These are phyloP conservation scores for Orbilia quercus DNA, from an alignment of 2,329 filamentous ascomycete genomes.

Conservation along the genomic window DNA sequence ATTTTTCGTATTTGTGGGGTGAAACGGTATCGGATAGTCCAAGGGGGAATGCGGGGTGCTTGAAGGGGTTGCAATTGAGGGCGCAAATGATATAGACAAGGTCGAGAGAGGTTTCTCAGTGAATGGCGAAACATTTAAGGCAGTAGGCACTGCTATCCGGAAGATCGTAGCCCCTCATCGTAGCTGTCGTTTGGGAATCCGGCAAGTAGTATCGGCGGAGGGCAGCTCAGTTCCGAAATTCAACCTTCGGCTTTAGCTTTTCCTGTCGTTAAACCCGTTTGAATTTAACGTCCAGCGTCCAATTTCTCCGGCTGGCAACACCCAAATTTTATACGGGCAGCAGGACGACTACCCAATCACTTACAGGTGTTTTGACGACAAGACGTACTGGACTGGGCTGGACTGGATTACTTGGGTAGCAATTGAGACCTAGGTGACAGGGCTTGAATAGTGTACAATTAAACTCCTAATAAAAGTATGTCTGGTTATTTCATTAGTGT, in stretches of 20 bases:
- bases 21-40: not conserved
- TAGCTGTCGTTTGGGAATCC: slow-evolving; percentile 7
- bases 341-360: too few species aligned
- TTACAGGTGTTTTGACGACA: too few species aligned
- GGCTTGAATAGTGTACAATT: too few species aligned
- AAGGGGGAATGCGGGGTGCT: not conserved
- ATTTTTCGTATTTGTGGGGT: slow-evolving; percentile 15
- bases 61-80: slow-evolving; percentile 8
- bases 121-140: slow-evolving; percentile 38
- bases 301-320: too few species aligned
- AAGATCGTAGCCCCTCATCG: not conserved
- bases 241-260: slow-evolving; percentile 15
- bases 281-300: not conserved
- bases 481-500: too few species aligned
- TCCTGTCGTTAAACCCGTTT: not conserved
- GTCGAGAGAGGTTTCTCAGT: slow-evolving; percentile 12
- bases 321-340: too few species aligned
- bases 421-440: too few species aligned
- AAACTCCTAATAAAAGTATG: too few species aligned
- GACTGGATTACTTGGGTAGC: too few species aligned
- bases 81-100: not conserved
- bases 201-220: slow-evolving; percentile 43
- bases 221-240: slow-evolving; percentile 27
- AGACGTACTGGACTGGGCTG: too few species aligned
- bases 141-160: not conserved